Evolutionary conservation across 1,284 basidiomycete species (phyloP).

Genomic region (Exsudoporus floridanus): DNA sequence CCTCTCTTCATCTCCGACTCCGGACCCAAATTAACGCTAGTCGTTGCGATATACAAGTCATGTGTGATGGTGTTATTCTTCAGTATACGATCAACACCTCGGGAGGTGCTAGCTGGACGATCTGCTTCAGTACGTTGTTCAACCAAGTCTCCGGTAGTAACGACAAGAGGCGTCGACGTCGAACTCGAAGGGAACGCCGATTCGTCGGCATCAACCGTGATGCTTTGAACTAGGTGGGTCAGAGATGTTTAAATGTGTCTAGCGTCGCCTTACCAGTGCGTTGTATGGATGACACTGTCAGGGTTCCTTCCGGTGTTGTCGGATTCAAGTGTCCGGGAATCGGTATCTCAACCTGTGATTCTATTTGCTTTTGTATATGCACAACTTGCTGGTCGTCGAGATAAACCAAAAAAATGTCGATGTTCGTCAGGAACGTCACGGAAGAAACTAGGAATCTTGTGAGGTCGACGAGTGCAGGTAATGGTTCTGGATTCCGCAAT

Average conservation of each 20-base stretch:
- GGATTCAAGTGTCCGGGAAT: not conserved
- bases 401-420: not conserved
- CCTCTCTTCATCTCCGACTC: conserved; percentile 9
- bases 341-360: not conserved
- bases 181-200: conserved; percentile 2
- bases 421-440: not conserved
- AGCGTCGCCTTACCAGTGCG: conserved; percentile 1
- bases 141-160: not conserved
- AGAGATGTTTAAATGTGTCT: not conserved
- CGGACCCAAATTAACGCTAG: conserved; percentile 1
- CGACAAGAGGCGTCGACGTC: not conserved
- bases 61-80: conserved; percentile 4
- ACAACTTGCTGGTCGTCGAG: not conserved
- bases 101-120: not conserved
- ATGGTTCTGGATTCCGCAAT: conserved; percentile 69
- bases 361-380: not conserved
- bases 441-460: conserved; percentile 1
- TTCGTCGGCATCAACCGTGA: conserved; percentile 6
- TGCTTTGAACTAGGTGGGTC: conserved; percentile 11
- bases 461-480: conserved; percentile 57
- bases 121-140: not conserved
- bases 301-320: not conserved
- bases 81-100: not conserved
- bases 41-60: conserved; percentile 17
- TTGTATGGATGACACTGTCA: conserved; percentile 7